Evolutionary conservation across 2,329 filamentous ascomycete genomes (phyloP).

Genomic region (Corynespora cassiicola): DNA sequence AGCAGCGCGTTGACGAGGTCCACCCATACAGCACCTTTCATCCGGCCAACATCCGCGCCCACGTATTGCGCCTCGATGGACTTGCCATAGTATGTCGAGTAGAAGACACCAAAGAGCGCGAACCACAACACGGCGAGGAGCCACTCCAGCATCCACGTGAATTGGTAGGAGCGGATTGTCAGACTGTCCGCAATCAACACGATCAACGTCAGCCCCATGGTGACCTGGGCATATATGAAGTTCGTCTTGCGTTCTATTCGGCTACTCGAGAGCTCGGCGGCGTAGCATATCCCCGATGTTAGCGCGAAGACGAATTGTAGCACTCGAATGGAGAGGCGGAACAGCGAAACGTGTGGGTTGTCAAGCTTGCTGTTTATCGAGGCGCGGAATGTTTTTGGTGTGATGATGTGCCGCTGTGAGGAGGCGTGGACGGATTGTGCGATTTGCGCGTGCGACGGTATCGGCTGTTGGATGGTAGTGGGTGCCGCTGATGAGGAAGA

Average conservation of each 20-base stretch:
- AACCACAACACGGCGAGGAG: constrained; percentile 26
- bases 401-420: constrained; percentile 16
- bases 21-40: constrained; percentile 28
- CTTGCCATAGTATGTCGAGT: constrained; percentile 13
- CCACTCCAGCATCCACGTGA: constrained; percentile 29
- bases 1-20: constrained; percentile 29
- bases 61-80: constrained; percentile 11
- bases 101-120: constrained; percentile 28
- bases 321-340: constrained; percentile 24
- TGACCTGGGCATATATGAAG: constrained; percentile 28
- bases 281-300: constrained; percentile 31
- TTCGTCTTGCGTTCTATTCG: constrained; percentile 8
- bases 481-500: too few relatives aligned
- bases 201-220: constrained; percentile 22
- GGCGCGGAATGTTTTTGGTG: constrained; percentile 24
- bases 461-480: too few relatives aligned
- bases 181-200: constrained; percentile 20
- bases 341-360: constrained; percentile 25
- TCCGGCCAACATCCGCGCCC: constrained; percentile 16
- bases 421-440: too few relatives aligned
- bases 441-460: too few relatives aligned
- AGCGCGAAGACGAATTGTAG: constrained; percentile 30
- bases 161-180: constrained; percentile 26
- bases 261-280: constrained; percentile 21
- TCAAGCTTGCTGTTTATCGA: constrained; percentile 24